These are phyloP conservation scores for Boletus subcaerulescens DNA, from an alignment of 768 basidiomycete species.

Conservation along the genomic window DNA sequence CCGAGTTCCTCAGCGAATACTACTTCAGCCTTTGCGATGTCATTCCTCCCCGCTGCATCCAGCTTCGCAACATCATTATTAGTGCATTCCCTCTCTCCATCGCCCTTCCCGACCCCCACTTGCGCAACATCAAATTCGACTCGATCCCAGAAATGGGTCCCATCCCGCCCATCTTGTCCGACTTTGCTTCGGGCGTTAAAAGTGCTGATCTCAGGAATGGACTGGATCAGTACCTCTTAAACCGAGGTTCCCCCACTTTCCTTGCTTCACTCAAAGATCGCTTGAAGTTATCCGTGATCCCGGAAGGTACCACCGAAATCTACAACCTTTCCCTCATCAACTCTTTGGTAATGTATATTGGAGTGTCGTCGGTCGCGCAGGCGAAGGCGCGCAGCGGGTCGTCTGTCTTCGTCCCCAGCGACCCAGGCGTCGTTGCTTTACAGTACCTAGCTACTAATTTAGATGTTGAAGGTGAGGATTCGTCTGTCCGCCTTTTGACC, in stretches of 20 bases:
- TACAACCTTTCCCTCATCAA: constrained; percentile 93
- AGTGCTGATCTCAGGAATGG: constrained; percentile 72
- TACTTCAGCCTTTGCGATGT: constrained; percentile 95
- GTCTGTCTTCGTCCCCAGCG: constrained; percentile 74
- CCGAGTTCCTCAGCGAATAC: constrained; percentile 95
- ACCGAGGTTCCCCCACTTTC: constrained; percentile 69
- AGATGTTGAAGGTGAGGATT: constrained; percentile 80
- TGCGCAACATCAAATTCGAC: constrained; percentile 72
- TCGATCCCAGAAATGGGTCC: constrained; percentile 86
- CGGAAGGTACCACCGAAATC: constrained; percentile 49
- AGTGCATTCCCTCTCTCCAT: constrained; percentile 88
- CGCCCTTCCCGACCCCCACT: constrained; percentile 81
- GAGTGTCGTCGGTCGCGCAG: constrained; percentile 89
- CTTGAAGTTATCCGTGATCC: constrained; percentile 48
- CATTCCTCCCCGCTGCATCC: constrained; percentile 90
- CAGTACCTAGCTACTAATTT: constrained; percentile 80
- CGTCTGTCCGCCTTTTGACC: not conserved
- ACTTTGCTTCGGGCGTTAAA: constrained; percentile 83
- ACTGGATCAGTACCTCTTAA: constrained; percentile 84
- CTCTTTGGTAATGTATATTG: constrained; percentile 92
- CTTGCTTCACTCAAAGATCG: constrained; percentile 77
- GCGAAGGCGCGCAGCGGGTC: constrained; percentile 82
- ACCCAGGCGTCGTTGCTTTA: constrained; percentile 82
- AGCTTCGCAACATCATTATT: constrained; percentile 94
- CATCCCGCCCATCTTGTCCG: constrained; percentile 87